These are phyloP conservation scores for Pachysandra terminalis DNA, from an alignment of 164 flowering plant species.

Conservation along the genomic window DNA sequence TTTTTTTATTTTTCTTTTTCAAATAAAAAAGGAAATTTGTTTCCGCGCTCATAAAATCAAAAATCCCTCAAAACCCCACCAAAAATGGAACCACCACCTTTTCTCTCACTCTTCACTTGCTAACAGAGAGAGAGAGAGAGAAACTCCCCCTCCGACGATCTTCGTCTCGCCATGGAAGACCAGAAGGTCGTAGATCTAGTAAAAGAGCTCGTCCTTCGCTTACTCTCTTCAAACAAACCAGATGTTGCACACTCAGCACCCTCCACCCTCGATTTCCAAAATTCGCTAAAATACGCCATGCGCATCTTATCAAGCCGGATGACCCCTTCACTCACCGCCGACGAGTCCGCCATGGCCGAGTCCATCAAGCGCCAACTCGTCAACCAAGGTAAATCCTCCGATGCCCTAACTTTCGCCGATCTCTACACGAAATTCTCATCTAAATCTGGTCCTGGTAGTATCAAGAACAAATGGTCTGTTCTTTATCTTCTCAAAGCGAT, in stretches of 20 bases:
- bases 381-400: slow-evolving; percentile 77
- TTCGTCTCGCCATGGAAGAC: slow-evolving; percentile 39
- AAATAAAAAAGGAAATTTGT: slow-evolving; percentile 1
- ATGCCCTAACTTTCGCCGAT: slow-evolving; percentile 88
- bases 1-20: too few species aligned
- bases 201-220: slow-evolving; percentile 70
- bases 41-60: slow-evolving; percentile 35
- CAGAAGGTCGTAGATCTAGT: slow-evolving; percentile 68
- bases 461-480: slow-evolving; percentile 79
- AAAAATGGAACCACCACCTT: slow-evolving; percentile 5
- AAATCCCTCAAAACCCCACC: slow-evolving; percentile 13
- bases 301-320: slow-evolving; percentile 82
- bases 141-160: slow-evolving; percentile 3
- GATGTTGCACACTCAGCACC: slow-evolving; percentile 1
- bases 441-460: slow-evolving; percentile 65
- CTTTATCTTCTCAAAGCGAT: slow-evolving; percentile 76
- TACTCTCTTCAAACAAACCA: slow-evolving; percentile 29
- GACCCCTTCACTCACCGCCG: slow-evolving; percentile 77
- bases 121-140: too few species aligned
- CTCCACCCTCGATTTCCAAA: slow-evolving; percentile 29
- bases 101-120: slow-evolving; percentile 13
- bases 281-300: slow-evolving; percentile 61
- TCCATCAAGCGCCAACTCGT: slow-evolving; percentile 88
- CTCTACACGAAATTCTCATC: slow-evolving; percentile 67
- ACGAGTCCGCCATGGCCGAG: slow-evolving; percentile 81